Evolutionary conservation across 139 green algal genomes (phyloP), one percentile per base, ranked within the genome.

Genomic region (Coccomyxa sp.): DNA sequence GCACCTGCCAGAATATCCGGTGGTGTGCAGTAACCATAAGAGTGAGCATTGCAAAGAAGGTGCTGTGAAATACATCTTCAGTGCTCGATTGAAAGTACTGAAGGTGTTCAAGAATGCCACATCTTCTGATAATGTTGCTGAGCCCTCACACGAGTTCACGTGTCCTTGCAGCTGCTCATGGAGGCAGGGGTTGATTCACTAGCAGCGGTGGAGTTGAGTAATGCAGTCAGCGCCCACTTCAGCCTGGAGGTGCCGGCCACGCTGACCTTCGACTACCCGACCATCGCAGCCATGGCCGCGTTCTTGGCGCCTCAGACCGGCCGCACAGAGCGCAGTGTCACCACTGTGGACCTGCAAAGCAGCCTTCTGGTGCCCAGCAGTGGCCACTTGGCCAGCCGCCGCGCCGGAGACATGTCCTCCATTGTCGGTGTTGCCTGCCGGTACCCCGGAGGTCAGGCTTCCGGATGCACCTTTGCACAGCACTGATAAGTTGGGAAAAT

Each of bases 151-250:
- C n/a, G 63, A 23, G 21, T 74, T 74, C 10, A 13, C 21, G 4
- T 74, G 66, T 27, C 66, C 66, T 21, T 85, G 27, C 80, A 88
- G 77, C 87, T 88, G 31, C 86, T 95, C 13, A 93, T 95, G 88
- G 85, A 88, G 0, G 85, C 90, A 0, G 93, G 93, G 11, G 86
- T 96, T 67, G 93, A 95, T 87, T 92, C 86, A 16, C 88, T 96
- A 77, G 89, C 87, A 0, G 90, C 90, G 4, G 90, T 95, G 81
- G 87, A 91, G 85, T 81, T 90, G 30, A 80, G 80, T 16, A 82
- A 59, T 28, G 59, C 66, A n/a, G 63, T 89, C 23, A 30, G 23
- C 15, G 23, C 10, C 0, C n/a, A 28, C 0, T 86, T 82, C 58
- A 59, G 13, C 15, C 10, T 88, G 11, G 81, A 84, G 3, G 67